Conservation (phyloP, 192 early-diverging fungal genomes). For the Glomus cerebriforme region DNA sequence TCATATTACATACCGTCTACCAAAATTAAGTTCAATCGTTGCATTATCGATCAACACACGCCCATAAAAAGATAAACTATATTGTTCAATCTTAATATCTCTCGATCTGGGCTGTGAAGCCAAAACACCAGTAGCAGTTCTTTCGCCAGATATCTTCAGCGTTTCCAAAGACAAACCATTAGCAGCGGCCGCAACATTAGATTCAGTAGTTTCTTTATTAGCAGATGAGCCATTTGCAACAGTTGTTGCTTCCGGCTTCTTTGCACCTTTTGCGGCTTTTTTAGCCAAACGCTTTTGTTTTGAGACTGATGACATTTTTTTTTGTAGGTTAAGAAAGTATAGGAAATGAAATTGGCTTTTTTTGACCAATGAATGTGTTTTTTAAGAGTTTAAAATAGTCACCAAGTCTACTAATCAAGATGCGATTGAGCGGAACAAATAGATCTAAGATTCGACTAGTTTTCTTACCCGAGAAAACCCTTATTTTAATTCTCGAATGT, state of each 20-base stretch:
- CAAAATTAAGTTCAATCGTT: slow-evolving; percentile 97
- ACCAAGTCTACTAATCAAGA: neutral
- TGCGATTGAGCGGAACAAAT: neutral
- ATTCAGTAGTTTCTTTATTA: slow-evolving; percentile 30
- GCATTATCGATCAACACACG: slow-evolving; percentile 93
- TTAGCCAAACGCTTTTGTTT: slow-evolving; percentile 82
- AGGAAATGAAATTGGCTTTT: neutral
- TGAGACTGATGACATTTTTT: slow-evolving; percentile 56
- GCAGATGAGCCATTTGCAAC: slow-evolving; percentile 40
- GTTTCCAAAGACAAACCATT: slow-evolving; percentile 54
- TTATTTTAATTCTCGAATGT: neutral
- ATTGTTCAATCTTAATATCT: slow-evolving; percentile 96
- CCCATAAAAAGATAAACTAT: slow-evolving; percentile 91
- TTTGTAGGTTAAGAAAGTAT: neutral
- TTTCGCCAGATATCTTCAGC: slow-evolving; percentile 72
- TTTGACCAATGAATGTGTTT: neutral
- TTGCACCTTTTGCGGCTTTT: slow-evolving; percentile 61
- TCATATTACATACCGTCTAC: slow-evolving; percentile 66
- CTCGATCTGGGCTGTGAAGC: slow-evolving; percentile 87
- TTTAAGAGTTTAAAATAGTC: neutral
- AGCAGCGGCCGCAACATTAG: slow-evolving; percentile 31
- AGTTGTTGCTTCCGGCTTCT: slow-evolving; percentile 38
- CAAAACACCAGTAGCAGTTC: slow-evolving; percentile 89
- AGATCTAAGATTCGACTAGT: neutral
- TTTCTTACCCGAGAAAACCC: neutral